Evolutionary conservation across 768 basidiomycete species (phyloP), one percentile per base, ranked within the genome.

Genomic region (Suillus americanus): DNA sequence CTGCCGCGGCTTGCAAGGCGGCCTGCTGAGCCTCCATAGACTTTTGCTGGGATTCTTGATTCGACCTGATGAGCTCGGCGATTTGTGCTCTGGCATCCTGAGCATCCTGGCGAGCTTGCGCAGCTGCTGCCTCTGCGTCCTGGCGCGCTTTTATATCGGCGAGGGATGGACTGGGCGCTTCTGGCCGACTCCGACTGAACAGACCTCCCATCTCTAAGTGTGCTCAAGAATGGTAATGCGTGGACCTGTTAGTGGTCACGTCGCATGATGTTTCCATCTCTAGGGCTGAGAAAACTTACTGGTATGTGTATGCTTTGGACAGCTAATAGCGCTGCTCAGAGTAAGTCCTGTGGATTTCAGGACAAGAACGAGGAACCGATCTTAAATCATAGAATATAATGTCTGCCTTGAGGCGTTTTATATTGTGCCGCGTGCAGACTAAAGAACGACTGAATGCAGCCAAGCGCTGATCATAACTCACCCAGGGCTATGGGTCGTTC

Each of bases 81-180:
- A 59, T 30, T 40, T 59, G 40, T 20, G 25, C 38, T 28, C 51
- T 64, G 13, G 64, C 63, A 23, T 8, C 63, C 9, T 33, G 33
- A 3, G 64, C 64, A 53, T 63, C 61, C n/a, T 54, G 8, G 4
- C 55, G 40, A 0, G 64, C 64, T 25, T 65, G 43, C 12, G 25
- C 43, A 33, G 54, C 38, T 7, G 64, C 64, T 3, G 43, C 62
- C 48, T 65, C 62, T 25, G 62, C 64, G 0, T 23, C 8, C n/a
- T 45, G 62, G 18, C 62, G 64, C 3, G 18, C 33, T 41, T 38
- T 7, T 45, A 65, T 65, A 5, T 45, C 64, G 1, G 1, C 40
- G 10, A 65, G 40, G 0, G 64, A 54, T 13, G 64, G 62, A n/a
- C 41, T 65, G n/a, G 50, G 40, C 5, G 41, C 62, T 38, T 33